Evolutionary conservation across 371 early-diverging fungal genomes (phyloP), one percentile per base, ranked within the genome.

Genomic region (Batrachochytrium dendrobatidis): DNA sequence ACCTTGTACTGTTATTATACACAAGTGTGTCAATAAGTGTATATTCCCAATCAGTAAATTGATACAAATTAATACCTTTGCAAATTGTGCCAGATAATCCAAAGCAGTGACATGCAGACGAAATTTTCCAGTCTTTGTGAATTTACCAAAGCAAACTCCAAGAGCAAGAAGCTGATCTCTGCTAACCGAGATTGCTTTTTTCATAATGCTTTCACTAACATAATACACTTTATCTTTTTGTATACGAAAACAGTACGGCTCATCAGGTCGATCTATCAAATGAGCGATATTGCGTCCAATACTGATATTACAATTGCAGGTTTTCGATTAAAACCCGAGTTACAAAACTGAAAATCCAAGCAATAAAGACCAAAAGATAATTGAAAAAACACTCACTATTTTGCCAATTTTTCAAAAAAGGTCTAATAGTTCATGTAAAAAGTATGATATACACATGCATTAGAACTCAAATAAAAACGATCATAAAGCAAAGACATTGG

Each of bases 111-210:
- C 89, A 65, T 92, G 92, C 62, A 99, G 80, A 55, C 85, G 85
- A 80, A 99, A 99, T 75, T 95, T 93, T 54, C 94, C 89, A 52
- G 92, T 86, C 79, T 97, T 98, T 58, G 99, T 92, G 72, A 99
- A 98, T 80, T 97, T 97, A 58, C 99, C 99, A 75, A 99, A 93
- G 76, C 95, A 93, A 10, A 90, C 83, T 44, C 99, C 99, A 43
- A 92, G 76, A 24, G 92, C 88, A 34, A 91, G 80, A 35, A 99
- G 71, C 59, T 91, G 84, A 70, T 95, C 92, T 51, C 93, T 85
- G 31, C 86, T 88, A 52, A 94, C 79, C 56, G 81, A 82, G 3
- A 81, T 83, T n/a, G 95, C 91, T 67, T 83, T 79, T 58, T 87
- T 81, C 90, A 94, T 90, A 68, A 94, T 86, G 1, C 80, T 74